Evolutionary conservation across 1,139 yeast species (phyloP), one percentile per base, ranked within the genome.

Genomic region (Pichia sp.): DNA sequence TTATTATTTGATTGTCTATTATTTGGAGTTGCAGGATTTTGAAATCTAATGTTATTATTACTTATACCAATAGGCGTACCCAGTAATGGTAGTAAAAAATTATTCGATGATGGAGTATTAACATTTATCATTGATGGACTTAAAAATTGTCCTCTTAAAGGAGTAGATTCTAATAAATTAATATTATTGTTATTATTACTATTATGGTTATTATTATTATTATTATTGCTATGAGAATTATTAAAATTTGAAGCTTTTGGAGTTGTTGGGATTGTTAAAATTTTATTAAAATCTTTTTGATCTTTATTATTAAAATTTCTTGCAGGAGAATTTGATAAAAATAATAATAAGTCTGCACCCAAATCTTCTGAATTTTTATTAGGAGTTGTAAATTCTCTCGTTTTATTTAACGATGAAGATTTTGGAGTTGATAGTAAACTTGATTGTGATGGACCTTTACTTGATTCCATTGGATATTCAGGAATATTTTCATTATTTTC

Each of bases 261-360:
- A 1, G 68, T 66, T 11, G 65, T 58, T 30, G 66, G 63, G 33
- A 62, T 51, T 41, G 47, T 40, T 42, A 42, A 39, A 1, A 47
- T 32, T 29, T 47, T 47, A 30, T 18, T 44, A 38, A 39, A 7
- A 5, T 51, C 51, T 11, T 57, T 47, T 25, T 42, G 44, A 26
- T 44, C 55, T 34, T 49, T 52, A 10, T 52, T 48, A 27, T 62
- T 56, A 1, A 83, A 82, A 0, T 90, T 88, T 48, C 64, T 55
- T 0, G 92, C 83, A 1, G 96, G 96, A 3, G 95, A 85, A 4
- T 94, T 85, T 3, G 95, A 95, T 58, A 87, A 72, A 63, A 79
- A 87, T 80, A 87, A 77, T 53, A 87, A 72, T 53, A 87, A 68
- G 62, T 85, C 94, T 1, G 95, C 96, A 5, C 95, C 96, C 63